Evolutionary conservation across 2,329 filamentous ascomycete species (phyloP).

Genomic region (Colletotrichum lini): DNA sequence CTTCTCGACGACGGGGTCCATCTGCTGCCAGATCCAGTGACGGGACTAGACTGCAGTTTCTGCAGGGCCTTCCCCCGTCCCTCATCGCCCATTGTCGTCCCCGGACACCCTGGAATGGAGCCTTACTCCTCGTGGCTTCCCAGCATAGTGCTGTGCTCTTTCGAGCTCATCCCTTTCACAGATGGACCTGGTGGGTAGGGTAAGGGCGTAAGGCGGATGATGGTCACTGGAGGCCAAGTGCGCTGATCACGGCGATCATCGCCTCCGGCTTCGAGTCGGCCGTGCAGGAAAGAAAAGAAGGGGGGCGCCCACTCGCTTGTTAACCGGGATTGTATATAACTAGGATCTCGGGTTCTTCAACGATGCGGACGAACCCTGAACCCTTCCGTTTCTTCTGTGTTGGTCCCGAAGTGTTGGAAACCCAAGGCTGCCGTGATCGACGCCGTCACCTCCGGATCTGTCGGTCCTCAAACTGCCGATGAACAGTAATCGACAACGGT

Average conservation of each 20-base stretch:
- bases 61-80: conserved; percentile 35
- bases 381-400: conserved; percentile 19
- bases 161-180: conserved; percentile 11
- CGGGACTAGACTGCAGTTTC: conserved; percentile 35
- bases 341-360: conserved; percentile 33
- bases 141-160: not conserved
- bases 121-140: conserved; percentile 35
- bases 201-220: conserved; percentile 15
- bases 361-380: conserved; percentile 32
- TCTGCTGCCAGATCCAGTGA: conserved; percentile 41
- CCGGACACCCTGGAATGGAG: conserved; percentile 13
- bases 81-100: not conserved
- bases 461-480: conserved; percentile 25
- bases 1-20: conserved; percentile 33
- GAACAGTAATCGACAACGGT: conserved; percentile 3
- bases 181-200: conserved; percentile 39
- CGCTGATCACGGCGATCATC: conserved; percentile 35
- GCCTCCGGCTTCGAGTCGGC: conserved; percentile 30
- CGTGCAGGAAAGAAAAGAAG: conserved; percentile 21
- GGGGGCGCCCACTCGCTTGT: conserved; percentile 12
- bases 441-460: conserved; percentile 12
- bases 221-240: conserved; percentile 17
- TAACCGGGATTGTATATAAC: conserved; percentile 21
- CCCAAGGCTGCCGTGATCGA: conserved; percentile 35
- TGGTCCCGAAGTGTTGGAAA: conserved; percentile 33